phyloP scores from a whole-genome alignment of 1,284 basidiomycete genomes.

The Trametes sp. region DNA sequence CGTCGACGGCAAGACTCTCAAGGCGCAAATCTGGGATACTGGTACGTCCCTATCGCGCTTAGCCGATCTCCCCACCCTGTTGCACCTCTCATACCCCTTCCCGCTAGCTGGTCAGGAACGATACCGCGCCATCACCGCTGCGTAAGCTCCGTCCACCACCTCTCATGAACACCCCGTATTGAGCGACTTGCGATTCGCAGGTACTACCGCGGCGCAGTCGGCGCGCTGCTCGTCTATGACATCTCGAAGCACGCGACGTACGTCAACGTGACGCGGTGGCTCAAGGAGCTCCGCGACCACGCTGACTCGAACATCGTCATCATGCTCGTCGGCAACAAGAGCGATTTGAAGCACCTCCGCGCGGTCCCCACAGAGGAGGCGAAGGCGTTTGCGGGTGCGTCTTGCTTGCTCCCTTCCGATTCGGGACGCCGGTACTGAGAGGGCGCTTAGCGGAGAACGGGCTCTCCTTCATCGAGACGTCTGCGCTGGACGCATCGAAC shows the following conservation, averaged over 20 bases:
- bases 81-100: not conserved
- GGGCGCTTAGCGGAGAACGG: constrained; percentile 72
- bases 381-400: constrained; percentile 83
- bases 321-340: constrained; percentile 97
- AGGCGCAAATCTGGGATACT: constrained; percentile 99
- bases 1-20: constrained; percentile 96
- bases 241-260: constrained; percentile 97
- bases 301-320: constrained; percentile 95
- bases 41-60: constrained; percentile 55
- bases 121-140: constrained; percentile 98
- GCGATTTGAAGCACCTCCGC: constrained; percentile 96
- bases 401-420: not conserved
- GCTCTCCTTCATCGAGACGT: constrained; percentile 97
- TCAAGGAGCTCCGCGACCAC: constrained; percentile 97
- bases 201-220: constrained; percentile 98
- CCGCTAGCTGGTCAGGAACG: constrained; percentile 92
- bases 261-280: constrained; percentile 95
- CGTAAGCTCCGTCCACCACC: constrained; percentile 59
- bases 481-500: constrained; percentile 98
- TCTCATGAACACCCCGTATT: not conserved
- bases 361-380: constrained; percentile 97
- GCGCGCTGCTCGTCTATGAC: constrained; percentile 91
- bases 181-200: constrained; percentile 48
- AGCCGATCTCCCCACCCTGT: not conserved
- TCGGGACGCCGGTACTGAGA: not conserved